These are phyloP conservation scores for Lactarius hatsudake DNA, from an alignment of 768 basidiomycete genomes.

Conservation along the genomic window DNA sequence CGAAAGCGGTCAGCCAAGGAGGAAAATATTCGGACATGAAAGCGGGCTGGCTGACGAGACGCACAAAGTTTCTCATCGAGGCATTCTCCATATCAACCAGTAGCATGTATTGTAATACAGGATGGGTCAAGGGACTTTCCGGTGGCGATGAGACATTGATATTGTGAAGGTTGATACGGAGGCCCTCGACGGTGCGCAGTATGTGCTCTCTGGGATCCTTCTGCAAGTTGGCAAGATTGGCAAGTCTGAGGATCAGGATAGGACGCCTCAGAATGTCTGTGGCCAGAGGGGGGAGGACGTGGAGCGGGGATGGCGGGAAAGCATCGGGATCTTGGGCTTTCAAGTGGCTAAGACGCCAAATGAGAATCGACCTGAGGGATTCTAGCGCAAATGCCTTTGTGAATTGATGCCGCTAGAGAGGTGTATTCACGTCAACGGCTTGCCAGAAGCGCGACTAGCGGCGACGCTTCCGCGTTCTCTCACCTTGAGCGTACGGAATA, in stretches of 20 bases:
- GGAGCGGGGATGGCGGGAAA: constrained; percentile 27
- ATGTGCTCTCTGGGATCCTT: constrained; percentile 40
- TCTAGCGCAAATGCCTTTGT: constrained; percentile 60
- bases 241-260: constrained; percentile 52
- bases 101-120: constrained; percentile 63
- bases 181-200: constrained; percentile 46
- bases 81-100: constrained; percentile 61
- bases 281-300: constrained; percentile 47
- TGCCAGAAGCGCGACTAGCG: neutral
- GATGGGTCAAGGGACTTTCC: constrained; percentile 28
- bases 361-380: constrained; percentile 50
- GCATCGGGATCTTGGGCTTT: constrained; percentile 9
- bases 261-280: constrained; percentile 66
- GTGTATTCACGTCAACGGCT: constrained; percentile 16
- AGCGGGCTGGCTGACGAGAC: constrained; percentile 30
- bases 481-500: constrained; percentile 52
- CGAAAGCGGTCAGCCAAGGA: constrained; percentile 19
- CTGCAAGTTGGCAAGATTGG: constrained; percentile 44
- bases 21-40: constrained; percentile 24
- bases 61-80: constrained; percentile 56
- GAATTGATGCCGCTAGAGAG: constrained; percentile 61
- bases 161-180: constrained; percentile 53
- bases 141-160: constrained; percentile 40
- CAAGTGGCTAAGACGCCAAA: constrained; percentile 49
- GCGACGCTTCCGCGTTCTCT: neutral